phyloP scores from a whole-genome alignment of 805 yeast species.

The Kluyveromyces lactis region DNA sequence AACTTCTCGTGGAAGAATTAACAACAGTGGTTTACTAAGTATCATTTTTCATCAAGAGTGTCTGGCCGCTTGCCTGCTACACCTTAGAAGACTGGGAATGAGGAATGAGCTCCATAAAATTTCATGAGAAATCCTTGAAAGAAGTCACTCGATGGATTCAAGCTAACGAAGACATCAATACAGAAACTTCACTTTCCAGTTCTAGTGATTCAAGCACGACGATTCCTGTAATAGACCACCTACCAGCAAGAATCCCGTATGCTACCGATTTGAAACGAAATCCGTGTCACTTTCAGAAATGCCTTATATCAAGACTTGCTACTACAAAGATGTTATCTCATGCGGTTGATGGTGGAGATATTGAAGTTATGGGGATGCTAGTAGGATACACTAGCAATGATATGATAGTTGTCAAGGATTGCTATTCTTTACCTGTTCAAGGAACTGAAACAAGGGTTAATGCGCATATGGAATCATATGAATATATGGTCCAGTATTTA shows the following conservation, averaged over 20 bases:
- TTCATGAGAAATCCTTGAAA: constrained; percentile 1
- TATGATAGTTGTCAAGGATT: constrained; percentile 65
- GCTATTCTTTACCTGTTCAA: constrained; percentile 82
- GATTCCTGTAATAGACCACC: background rate
- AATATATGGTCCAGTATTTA: constrained; percentile 83
- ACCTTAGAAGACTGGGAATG: no score
- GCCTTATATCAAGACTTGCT: constrained; percentile 56
- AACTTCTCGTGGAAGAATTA: no score
- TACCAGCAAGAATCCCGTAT: background rate
- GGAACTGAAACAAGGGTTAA: constrained; percentile 96
- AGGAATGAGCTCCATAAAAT: background rate
- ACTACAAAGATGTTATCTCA: constrained; percentile 69
- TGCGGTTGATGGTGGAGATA: constrained; percentile 74
- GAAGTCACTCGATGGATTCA: background rate
- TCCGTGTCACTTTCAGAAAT: constrained; percentile 13
- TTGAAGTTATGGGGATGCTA: constrained; percentile 94
- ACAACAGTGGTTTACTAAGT: no score
- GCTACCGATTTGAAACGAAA: constrained; percentile 5
- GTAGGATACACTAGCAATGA: constrained; percentile 60
- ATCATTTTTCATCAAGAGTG: no score
- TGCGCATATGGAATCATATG: constrained; percentile 90
- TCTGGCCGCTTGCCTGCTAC: no score
- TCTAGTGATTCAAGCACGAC: background rate
- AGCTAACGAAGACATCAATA: background rate
- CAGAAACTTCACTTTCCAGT: background rate